Base-by-base conservation (phyloP, 345 rosid genomes). In the Corchorus olitorius region DNA sequence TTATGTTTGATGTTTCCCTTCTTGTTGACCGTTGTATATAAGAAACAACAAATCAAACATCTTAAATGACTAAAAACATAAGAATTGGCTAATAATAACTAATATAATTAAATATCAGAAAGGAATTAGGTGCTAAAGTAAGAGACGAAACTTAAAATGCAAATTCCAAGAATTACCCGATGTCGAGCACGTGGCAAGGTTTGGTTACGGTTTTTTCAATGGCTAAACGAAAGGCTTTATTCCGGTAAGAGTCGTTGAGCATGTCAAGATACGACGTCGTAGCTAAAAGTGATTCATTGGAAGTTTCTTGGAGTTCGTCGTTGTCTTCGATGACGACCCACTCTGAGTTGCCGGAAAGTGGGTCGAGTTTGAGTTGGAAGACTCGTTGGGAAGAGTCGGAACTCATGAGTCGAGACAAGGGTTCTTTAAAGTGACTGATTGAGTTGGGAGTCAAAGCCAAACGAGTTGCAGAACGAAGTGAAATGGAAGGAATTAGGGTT, bases 151-250 rank as follows among this genome's bases (percentile, higher is more conserved):
- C 34, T 22, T 10, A 22, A 3, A 58, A 59, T n/a, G n/a, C n/a
- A 68, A 48, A 5, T 22, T 46, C 11, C 63, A 74, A 78, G n/a
- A 50, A 56, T 66, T 81, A 95, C 98, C 99, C 98, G 22, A 93
- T 92, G 78, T 96, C 99, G 46, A 93, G 92, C 48, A 93, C 98
- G 78, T 88, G 97, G 81, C 93, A 89, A 59, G 98, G 94, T 75
- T 86, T 50, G 5, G 91, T 84, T 6, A 95, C 50, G 53, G 86
- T 76, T 81, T 80, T 91, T 16, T 91, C 91, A 10, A 91, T 87
- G 80, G 93, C 91, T 76, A 80, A 67, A 2, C 88, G 89, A 74
- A 56, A 91, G 64, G 90, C 87, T 75, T 72, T 76, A 79, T 89
- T 91, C 72, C 95, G 76, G 17, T 67, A 6, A 73, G 91, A 81